Conservation (phyloP, 2,329 filamentous ascomycete species). For the Paradendryphiella salina region DNA sequence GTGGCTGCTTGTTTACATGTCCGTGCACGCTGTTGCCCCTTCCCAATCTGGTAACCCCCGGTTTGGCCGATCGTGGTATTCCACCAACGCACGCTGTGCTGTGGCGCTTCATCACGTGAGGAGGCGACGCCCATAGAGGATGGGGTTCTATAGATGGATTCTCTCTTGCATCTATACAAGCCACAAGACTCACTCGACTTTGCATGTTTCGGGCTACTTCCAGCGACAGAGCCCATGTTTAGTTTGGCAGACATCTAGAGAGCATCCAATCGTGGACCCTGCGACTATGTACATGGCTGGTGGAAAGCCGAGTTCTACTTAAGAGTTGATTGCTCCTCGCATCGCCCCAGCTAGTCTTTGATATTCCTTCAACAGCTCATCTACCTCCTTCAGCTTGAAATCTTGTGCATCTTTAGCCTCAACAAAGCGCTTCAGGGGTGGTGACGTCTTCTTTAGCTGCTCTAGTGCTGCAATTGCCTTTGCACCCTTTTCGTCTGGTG, state of each 20-base stretch:
- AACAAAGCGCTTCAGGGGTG: constrained; percentile 54
- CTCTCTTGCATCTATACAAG: too few relatives aligned
- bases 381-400: constrained; percentile 53
- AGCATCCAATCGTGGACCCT: not conserved
- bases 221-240: not conserved
- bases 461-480: constrained; percentile 52
- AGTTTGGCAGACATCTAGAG: not conserved
- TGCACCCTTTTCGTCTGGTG: constrained; percentile 38
- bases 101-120: not conserved
- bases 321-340: constrained; percentile 48
- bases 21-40: constrained; percentile 15
- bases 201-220: not conserved
- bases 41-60: constrained; percentile 14
- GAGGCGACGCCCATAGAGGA: not conserved
- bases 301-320: constrained; percentile 5
- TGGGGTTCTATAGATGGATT: too few relatives aligned
- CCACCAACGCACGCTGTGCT: not conserved
- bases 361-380: constrained; percentile 52
- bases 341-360: constrained; percentile 52
- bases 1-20: constrained; percentile 21
- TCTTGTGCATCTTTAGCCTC: constrained; percentile 53
- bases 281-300: not conserved
- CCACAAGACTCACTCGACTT: too few relatives aligned
- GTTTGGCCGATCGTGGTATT: constrained; percentile 9
- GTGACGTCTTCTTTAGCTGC: constrained; percentile 50